Evolutionary conservation across 2,329 filamentous ascomycete species (phyloP).

Genomic region (Sclerotinia nivalis): DNA sequence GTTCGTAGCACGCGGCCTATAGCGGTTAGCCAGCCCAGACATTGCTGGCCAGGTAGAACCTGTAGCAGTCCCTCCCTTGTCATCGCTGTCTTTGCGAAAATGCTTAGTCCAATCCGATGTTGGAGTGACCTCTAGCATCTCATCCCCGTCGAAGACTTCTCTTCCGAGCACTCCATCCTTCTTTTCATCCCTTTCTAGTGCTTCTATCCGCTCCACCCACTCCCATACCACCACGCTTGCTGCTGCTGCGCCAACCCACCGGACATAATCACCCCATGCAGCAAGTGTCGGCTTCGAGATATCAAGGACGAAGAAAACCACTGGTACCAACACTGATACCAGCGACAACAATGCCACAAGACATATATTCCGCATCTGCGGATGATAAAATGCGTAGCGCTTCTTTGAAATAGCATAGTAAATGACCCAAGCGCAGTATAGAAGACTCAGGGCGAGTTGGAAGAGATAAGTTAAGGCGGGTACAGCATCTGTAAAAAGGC

Average conservation of each 20-base stretch:
- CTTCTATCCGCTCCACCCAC: slow-evolving; percentile 76
- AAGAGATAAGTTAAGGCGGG: slow-evolving; percentile 77
- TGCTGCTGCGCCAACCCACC: slow-evolving; percentile 73
- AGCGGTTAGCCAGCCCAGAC: slow-evolving; percentile 35
- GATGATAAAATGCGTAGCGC: slow-evolving; percentile 69
- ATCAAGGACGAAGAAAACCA: slow-evolving; percentile 74
- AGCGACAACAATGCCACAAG: slow-evolving; percentile 66
- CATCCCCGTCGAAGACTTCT: slow-evolving; percentile 72
- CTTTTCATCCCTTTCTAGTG: slow-evolving; percentile 40
- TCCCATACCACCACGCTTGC: slow-evolving; percentile 81
- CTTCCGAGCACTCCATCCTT: slow-evolving; percentile 61
- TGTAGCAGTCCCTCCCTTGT: slow-evolving; percentile 29
- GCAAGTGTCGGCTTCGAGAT: slow-evolving; percentile 69
- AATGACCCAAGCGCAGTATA: slow-evolving; percentile 74
- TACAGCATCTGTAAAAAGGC: slow-evolving; percentile 83
- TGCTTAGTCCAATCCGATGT: slow-evolving; percentile 51
- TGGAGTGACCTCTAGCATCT: slow-evolving; percentile 67
- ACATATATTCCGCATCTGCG: slow-evolving; percentile 70
- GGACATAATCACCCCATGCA: slow-evolving; percentile 74
- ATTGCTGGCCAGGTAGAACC: slow-evolving; percentile 50
- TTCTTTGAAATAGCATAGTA: slow-evolving; percentile 73
- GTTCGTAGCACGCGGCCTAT: slow-evolving; percentile 30
- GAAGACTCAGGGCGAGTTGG: slow-evolving; percentile 66
- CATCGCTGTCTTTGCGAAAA: slow-evolving; percentile 30
- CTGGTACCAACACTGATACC: slow-evolving; percentile 66